Conservation (phyloP, 176 grass and related monocot genomes). For the Raddia guianensis region DNA sequence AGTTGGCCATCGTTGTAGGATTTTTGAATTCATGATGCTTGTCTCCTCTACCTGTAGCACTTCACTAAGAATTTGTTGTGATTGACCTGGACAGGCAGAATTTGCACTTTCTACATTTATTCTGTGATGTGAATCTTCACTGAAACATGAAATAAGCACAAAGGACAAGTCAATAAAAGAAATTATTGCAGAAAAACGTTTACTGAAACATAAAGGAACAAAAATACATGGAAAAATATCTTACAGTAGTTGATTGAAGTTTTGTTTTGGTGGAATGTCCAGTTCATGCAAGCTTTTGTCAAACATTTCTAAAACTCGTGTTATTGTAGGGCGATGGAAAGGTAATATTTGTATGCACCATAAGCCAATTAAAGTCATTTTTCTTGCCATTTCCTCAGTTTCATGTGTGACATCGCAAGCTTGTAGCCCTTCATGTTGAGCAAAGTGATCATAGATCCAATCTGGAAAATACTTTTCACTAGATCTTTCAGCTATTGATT, state of each 20-base stretch:
- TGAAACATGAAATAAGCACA: neutral
- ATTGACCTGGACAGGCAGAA: neutral
- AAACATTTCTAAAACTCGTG: constrained; percentile 56
- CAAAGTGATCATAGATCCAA: constrained; percentile 26
- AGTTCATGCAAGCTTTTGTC: constrained; percentile 44
- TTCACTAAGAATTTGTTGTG: neutral
- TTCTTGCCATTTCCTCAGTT: constrained; percentile 40
- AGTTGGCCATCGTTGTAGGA: neutral
- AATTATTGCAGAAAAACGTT: no score
- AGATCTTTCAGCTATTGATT: no score
- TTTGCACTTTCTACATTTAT: constrained; percentile 5
- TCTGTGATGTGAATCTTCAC: neutral
- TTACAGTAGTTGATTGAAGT: constrained; percentile 31
- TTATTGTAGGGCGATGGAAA: constrained; percentile 45
- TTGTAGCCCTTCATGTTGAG: constrained; percentile 23
- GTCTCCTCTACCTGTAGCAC: constrained; percentile 17
- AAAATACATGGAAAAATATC: neutral
- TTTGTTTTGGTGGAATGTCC: constrained; percentile 47
- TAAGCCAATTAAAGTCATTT: constrained; percentile 57
- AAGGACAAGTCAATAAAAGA: no score
- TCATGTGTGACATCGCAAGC: constrained; percentile 35
- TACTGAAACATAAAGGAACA: no score
- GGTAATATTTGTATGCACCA: constrained; percentile 56
- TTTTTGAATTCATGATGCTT: constrained; percentile 3
- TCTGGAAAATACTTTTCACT: no score